phyloP scores from a whole-genome alignment of 2,329 filamentous ascomycete genomes.

The Fusarium tricinctum region DNA sequence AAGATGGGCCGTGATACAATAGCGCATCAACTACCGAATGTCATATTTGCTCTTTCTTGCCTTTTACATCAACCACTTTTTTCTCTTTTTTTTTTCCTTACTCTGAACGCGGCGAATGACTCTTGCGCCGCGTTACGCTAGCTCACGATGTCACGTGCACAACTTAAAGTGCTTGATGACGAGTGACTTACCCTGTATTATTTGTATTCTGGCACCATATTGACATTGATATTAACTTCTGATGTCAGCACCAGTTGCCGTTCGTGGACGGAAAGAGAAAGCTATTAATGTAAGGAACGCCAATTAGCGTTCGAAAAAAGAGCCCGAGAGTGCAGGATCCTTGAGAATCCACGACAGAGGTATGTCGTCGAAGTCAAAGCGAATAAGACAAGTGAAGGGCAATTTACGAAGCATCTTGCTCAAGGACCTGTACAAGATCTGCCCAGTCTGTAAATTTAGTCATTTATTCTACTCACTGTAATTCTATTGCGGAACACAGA shows the following conservation, averaged over 20 bases:
- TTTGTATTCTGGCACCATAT: neutral
- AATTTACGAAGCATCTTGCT: no score
- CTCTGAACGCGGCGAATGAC: slow-evolving; percentile 36
- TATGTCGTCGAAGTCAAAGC: no score
- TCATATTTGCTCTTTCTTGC: slow-evolving; percentile 17
- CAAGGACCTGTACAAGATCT: no score
- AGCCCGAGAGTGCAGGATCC: no score
- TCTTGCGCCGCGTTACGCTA: slow-evolving; percentile 35
- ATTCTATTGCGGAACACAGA: no score
- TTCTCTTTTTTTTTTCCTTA: slow-evolving; percentile 21
- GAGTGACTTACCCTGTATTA: slow-evolving; percentile 15
- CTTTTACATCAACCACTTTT: slow-evolving; percentile 21
- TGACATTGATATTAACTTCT: neutral
- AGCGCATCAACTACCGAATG: slow-evolving; percentile 6
- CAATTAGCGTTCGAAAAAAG: neutral
- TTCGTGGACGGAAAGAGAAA: neutral
- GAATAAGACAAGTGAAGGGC: no score
- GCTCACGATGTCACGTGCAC: slow-evolving; percentile 37
- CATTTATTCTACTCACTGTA: no score
- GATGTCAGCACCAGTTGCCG: neutral
- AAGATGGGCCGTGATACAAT: slow-evolving; percentile 7
- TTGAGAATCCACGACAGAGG: no score
- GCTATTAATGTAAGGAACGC: neutral
- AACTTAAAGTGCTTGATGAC: slow-evolving; percentile 4
- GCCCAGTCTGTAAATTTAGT: no score